Conservation (phyloP, 768 basidiomycete genomes). For the Cystobasidium onofrii region DNA sequence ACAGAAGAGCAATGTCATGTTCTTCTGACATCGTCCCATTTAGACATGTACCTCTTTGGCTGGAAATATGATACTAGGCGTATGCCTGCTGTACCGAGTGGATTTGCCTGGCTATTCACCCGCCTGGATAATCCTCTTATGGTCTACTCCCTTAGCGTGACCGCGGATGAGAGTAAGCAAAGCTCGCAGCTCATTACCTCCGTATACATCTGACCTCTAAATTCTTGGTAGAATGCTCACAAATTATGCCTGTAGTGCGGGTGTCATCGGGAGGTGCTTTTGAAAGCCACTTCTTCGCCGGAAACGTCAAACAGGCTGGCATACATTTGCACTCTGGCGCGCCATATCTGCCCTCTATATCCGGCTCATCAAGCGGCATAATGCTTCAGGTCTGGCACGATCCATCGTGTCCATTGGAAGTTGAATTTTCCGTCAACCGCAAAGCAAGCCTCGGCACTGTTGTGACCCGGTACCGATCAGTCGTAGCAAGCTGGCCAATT, state of each 20-base stretch:
- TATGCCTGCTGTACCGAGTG: background rate
- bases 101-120: background rate
- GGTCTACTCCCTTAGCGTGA: background rate
- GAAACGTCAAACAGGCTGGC: background rate
- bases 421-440: slow-evolving; percentile 54
- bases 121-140: slow-evolving; percentile 14
- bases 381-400: slow-evolving; percentile 14
- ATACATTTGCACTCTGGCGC: slow-evolving; percentile 24
- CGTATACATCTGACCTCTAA: background rate
- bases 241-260: background rate
- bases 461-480: slow-evolving; percentile 65
- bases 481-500: slow-evolving; percentile 60
- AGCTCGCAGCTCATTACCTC: too few relatives aligned
- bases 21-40: background rate
- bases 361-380: background rate
- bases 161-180: background rate
- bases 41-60: background rate
- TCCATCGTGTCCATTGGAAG: background rate
- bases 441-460: slow-evolving; percentile 61
- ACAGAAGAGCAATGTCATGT: too few relatives aligned
- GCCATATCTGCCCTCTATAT: slow-evolving; percentile 2
- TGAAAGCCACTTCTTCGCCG: slow-evolving; percentile 16
- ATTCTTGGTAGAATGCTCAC: background rate
- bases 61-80: background rate
- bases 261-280: background rate